Base-by-base conservation (phyloP, 202 grass and related monocot genomes). In the Carex sylvatica region DNA sequence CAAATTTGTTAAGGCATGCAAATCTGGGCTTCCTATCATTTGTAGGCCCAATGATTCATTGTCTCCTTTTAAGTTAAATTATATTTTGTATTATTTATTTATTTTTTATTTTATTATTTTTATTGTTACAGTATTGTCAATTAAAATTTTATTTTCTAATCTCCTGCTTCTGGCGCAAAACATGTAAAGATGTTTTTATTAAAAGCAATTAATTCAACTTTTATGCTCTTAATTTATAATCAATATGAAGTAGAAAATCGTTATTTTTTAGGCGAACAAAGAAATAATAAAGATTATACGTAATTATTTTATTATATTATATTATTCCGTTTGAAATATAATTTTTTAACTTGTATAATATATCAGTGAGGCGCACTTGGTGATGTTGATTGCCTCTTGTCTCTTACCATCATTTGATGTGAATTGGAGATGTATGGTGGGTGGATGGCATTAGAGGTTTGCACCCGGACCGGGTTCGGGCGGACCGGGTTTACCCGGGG, bases 341-440 rank as follows among this genome's bases (percentile, higher is more conserved):
- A 47, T 8, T 6, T 19, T 58, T 36, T 65, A 33, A 64, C 10
- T 36, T 8, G 3, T 36, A 12, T 6, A 65, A 74, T 9, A 9
- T 6, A 73, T 74, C 22, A 8, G 2, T 7, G 19, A 73, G 15
- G 26, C 23, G 6, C 70, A 52, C 23, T 73, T 15, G 20, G 13
- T 54, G 23, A 31, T 44, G 18, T 30, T 52, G 22, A 31, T 23
- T 74, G 22, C 6, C 23, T 3, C 23, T 12, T 30, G 13, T 53
- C 28, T 28, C 28, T 28, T 2, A 28, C 28, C 28, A 28, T 28
- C 55, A 72, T 20, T 8, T 55, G 87, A 66, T 62, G 78, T 15
- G 55, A 87, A 20, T 79, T 66, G 65, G 79, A 83, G 58, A 79
- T 80, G 18, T 33, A 81, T 22, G 13, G 55, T 44, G 49, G 46